A percentile compares a stretch with the other conserved stretches of the same genome.
Evolutionary conservation across 148 eudicot species (phyloP).

Genomic region (Fagopyrum esculentum): DNA sequence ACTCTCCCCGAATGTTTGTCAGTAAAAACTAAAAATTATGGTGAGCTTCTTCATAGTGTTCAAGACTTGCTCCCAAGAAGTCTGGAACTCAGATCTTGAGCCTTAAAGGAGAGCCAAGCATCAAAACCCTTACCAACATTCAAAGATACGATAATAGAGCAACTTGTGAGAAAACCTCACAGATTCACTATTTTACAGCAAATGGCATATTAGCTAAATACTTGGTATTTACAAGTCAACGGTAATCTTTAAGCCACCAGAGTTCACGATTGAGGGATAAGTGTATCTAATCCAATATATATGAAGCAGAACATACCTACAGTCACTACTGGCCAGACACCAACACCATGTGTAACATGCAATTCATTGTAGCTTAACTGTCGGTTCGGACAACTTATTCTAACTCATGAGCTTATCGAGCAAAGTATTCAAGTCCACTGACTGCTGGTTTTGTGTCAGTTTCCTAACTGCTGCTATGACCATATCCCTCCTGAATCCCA

Average conservation of each 20-base stretch:
- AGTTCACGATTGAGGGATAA: not conserved
- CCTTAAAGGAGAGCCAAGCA: too few relatives aligned
- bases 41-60: too few relatives aligned
- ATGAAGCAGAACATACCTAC: not conserved
- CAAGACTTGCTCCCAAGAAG: too few relatives aligned
- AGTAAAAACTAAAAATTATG: too few relatives aligned
- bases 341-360: not conserved
- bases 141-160: not conserved
- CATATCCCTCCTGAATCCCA: slow-evolving; percentile 7
- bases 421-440: not conserved
- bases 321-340: not conserved
- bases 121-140: too few relatives aligned
- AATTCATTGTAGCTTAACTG: not conserved
- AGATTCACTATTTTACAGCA: not conserved
- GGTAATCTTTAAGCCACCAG: not conserved
- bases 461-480: not conserved
- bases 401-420: slow-evolving; percentile 7
- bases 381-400: not conserved
- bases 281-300: not conserved
- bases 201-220: not conserved
- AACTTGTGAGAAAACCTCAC: not conserved
- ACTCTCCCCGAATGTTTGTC: too few relatives aligned
- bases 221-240: slow-evolving; percentile 1
- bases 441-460: not conserved
- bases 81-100: too few relatives aligned